Percentiles rank a stretch among this genome's conserved stretches.
Conservation (phyloP, 495 filamentous ascomycete genomes). For the Neurospora sp. region DNA sequence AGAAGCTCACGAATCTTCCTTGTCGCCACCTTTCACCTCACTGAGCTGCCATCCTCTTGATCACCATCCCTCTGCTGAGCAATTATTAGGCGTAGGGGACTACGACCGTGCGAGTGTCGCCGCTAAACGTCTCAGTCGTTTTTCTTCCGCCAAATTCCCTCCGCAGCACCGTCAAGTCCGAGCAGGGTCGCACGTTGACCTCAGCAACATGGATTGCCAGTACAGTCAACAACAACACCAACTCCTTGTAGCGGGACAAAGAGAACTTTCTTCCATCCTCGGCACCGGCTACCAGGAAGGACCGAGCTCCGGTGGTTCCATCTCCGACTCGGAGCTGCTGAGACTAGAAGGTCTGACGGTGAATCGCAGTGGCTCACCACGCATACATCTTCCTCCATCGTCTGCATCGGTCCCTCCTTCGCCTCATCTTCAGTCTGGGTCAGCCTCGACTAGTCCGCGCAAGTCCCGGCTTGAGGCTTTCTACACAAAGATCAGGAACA, state of each 20-base stretch:
- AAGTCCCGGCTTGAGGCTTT: constrained; percentile 19
- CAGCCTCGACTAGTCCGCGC: constrained; percentile 9
- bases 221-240: constrained; percentile 1
- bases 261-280: neutral
- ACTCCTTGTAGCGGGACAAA: neutral
- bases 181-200: neutral
- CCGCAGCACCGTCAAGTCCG: neutral
- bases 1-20: constrained; percentile 4
- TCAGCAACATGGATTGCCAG: neutral
- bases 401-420: constrained; percentile 21
- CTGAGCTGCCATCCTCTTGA: neutral
- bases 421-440: constrained; percentile 7
- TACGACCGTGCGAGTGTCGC: neutral
- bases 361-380: constrained; percentile 20
- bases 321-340: constrained; percentile 39
- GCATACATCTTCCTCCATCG: constrained; percentile 13
- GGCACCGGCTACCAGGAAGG: constrained; percentile 3
- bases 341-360: constrained; percentile 36
- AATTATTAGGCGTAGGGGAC: neutral
- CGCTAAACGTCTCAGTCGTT: neutral
- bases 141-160: neutral
- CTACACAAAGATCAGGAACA: constrained; percentile 20
- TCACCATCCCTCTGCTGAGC: neutral
- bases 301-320: constrained; percentile 23
- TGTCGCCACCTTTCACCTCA: constrained; percentile 11